phyloP scores from a whole-genome alignment of 305 asterid species.

The Petunia hybrid region DNA sequence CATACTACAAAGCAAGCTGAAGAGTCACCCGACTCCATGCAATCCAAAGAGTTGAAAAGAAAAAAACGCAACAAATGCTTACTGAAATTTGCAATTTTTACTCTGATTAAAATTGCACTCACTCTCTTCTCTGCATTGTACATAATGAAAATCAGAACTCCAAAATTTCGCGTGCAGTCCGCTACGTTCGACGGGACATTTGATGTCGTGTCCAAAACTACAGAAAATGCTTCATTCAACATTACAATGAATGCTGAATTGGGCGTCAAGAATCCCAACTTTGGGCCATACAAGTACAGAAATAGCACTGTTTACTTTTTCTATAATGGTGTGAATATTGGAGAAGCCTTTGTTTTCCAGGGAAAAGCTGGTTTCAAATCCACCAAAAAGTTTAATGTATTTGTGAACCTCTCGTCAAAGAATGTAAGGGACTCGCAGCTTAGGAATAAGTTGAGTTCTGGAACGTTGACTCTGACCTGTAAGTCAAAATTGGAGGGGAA shows the following conservation, averaged over 20 bases:
- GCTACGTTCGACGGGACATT: slow-evolving; percentile 9
- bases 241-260: slow-evolving; percentile 31
- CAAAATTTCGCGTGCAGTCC: slow-evolving; percentile 33
- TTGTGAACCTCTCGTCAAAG: slow-evolving; percentile 30
- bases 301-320: slow-evolving; percentile 39
- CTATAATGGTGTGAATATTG: slow-evolving; percentile 32
- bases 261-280: slow-evolving; percentile 38
- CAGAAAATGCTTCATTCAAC: slow-evolving; percentile 31
- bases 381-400: slow-evolving; percentile 32
- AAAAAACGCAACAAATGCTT: slow-evolving; percentile 36
- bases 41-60: slow-evolving; percentile 24
- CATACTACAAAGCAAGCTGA: not conserved
- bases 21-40: slow-evolving; percentile 26
- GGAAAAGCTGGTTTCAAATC: slow-evolving; percentile 39
- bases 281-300: slow-evolving; percentile 38
- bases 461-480: slow-evolving; percentile 37
- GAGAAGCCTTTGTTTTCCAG: slow-evolving; percentile 32
- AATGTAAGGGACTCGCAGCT: not conserved
- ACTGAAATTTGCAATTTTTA: slow-evolving; percentile 12
- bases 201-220: not conserved
- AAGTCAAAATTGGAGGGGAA: slow-evolving; percentile 50
- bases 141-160: slow-evolving; percentile 38
- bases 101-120: slow-evolving; percentile 32
- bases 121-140: slow-evolving; percentile 30
- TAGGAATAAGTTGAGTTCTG: slow-evolving; percentile 36